Percentiles rank a stretch among this genome's conserved stretches.
phyloP scores from a whole-genome alignment of 306 rosid genomes.

The Cucurbita ficifolia region DNA sequence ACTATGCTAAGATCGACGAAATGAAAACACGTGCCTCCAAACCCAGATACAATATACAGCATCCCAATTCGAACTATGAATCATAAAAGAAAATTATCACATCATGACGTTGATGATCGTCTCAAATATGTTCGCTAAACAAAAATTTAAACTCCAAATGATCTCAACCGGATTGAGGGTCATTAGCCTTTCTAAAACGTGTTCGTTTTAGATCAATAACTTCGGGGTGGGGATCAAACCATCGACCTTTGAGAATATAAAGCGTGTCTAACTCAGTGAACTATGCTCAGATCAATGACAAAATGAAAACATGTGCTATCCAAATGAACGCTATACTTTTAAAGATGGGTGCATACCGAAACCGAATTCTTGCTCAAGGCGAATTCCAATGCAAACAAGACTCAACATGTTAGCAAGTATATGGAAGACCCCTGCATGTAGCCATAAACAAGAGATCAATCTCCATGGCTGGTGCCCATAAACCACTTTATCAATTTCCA shows the following conservation, averaged over 20 bases:
- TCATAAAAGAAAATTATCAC: neutral
- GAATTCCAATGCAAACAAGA: conserved; percentile 13
- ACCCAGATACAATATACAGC: conserved; percentile 5
- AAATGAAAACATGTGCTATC: too few species aligned
- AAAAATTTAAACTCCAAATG: neutral
- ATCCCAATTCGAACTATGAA: conserved; percentile 6
- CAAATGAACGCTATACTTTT: neutral
- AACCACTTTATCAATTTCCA: conserved; percentile 10
- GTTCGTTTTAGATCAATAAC: too few species aligned
- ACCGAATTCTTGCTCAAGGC: conserved; percentile 13
- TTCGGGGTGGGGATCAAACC: too few species aligned
- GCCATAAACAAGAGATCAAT: conserved; percentile 12
- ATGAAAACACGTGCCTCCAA: too few species aligned
- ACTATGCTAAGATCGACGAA: too few species aligned
- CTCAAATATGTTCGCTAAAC: neutral
- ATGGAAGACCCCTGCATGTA: conserved; percentile 15
- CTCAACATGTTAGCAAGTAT: conserved; percentile 14
- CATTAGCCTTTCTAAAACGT: too few species aligned
- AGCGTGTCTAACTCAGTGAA: too few species aligned
- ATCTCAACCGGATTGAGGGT: neutral
- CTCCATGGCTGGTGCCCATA: conserved; percentile 12
- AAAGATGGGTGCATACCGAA: neutral
- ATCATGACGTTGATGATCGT: neutral
- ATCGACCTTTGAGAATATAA: too few species aligned
- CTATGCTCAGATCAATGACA: too few species aligned